phyloP scores from a whole-genome alignment of 2,329 filamentous ascomycete genomes.

The Colletotrichum sp. region DNA sequence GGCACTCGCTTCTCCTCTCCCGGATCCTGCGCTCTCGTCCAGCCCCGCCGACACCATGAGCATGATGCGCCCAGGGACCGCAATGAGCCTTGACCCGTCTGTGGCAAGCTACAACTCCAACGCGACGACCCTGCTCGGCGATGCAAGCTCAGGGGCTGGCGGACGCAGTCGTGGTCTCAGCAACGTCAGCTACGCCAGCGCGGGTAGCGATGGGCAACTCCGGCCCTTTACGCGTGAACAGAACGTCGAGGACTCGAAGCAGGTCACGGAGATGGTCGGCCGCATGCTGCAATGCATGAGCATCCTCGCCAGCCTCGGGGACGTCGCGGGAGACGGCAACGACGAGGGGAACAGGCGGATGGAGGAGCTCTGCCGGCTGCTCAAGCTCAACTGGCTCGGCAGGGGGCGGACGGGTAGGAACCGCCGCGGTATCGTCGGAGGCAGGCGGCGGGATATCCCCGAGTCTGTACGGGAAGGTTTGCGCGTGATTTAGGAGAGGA shows the following conservation, averaged over 20 bases:
- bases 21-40: conserved; percentile 52
- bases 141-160: conserved; percentile 56
- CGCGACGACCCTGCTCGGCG: conserved; percentile 79
- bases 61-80: conserved; percentile 70
- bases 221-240: conserved; percentile 64
- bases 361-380: conserved; percentile 80
- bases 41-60: conserved; percentile 48
- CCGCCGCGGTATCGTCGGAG: conserved; percentile 85
- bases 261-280: conserved; percentile 92
- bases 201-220: conserved; percentile 49
- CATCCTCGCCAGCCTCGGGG: conserved; percentile 75
- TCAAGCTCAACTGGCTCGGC: conserved; percentile 98
- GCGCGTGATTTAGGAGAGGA: conserved; percentile 35
- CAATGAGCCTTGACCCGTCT: conserved; percentile 75
- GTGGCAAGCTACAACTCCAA: conserved; percentile 83
- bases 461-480: conserved; percentile 36
- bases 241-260: conserved; percentile 71
- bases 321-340: conserved; percentile 48
- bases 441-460: conserved; percentile 50
- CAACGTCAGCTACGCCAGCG: conserved; percentile 75
- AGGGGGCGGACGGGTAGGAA: conserved; percentile 89
- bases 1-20: conserved; percentile 58
- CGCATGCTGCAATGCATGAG: conserved; percentile 96
- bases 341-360: conserved; percentile 81
- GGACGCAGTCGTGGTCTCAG: conserved; percentile 81